These are phyloP conservation scores for Saussurea involucrata DNA, from an alignment of 129 eudicot species.

Conservation along the genomic window DNA sequence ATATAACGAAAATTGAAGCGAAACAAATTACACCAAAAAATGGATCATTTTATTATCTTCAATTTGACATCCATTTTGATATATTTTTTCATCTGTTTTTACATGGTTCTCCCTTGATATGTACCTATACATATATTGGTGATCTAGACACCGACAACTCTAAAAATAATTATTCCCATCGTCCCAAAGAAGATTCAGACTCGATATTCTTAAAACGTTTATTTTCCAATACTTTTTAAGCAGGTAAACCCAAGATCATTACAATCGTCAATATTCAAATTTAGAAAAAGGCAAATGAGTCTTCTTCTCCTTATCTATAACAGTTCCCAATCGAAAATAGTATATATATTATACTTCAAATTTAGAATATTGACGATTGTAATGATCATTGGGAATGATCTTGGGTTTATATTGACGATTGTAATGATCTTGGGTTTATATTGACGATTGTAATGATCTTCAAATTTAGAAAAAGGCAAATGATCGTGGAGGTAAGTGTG, in stretches of 20 bases:
- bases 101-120: too few relatives aligned
- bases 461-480: too few relatives aligned
- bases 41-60: too few relatives aligned
- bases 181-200: not conserved
- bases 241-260: not conserved
- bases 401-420: too few relatives aligned
- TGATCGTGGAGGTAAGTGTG: conserved; percentile 34
- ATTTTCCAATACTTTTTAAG: not conserved
- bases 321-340: conserved; percentile 30
- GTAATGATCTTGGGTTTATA: too few relatives aligned
- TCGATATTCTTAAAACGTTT: not conserved
- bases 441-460: too few relatives aligned
- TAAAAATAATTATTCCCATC: not conserved
- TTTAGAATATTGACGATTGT: too few relatives aligned
- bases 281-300: not conserved
- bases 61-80: too few relatives aligned
- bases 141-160: conserved; percentile 3
- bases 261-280: not conserved
- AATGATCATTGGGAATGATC: too few relatives aligned
- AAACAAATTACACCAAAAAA: too few relatives aligned
- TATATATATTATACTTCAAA: conserved; percentile 43
- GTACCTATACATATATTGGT: conserved; percentile 11
- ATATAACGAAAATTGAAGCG: too few relatives aligned
- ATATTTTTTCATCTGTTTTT: too few relatives aligned
- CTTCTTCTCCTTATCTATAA: not conserved